Evolutionary conservation across 2,329 filamentous ascomycete species (phyloP).

Genomic region (Arthrinium phaeospermum): DNA sequence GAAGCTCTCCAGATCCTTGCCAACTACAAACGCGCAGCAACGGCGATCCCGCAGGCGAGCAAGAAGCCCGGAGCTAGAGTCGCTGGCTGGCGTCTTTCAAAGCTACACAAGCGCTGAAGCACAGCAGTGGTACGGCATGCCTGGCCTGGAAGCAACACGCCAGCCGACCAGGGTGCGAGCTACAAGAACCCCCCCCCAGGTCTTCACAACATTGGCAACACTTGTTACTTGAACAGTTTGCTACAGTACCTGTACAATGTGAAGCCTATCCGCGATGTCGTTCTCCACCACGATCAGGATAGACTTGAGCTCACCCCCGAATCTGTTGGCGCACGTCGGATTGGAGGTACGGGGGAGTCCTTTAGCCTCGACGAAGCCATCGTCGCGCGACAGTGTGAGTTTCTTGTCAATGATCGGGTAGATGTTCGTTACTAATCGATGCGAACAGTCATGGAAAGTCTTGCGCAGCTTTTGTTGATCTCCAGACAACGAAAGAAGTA

Average conservation of each 20-base stretch:
- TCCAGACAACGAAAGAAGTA: slow-evolving; percentile 66
- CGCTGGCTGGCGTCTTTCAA: slow-evolving; percentile 27
- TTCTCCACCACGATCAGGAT: slow-evolving; percentile 70
- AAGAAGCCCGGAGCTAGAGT: slow-evolving; percentile 33
- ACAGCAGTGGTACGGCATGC: slow-evolving; percentile 20
- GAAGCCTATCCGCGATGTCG: slow-evolving; percentile 78
- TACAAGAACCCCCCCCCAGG: slow-evolving; percentile 75
- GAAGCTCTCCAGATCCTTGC: slow-evolving; percentile 30
- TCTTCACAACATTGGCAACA: slow-evolving; percentile 93
- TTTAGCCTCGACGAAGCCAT: slow-evolving; percentile 63
- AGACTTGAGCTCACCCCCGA: slow-evolving; percentile 70
- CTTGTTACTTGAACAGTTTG: slow-evolving; percentile 96
- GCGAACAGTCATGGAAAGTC: slow-evolving; percentile 71
- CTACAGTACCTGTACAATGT: slow-evolving; percentile 95
- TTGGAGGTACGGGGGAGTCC: slow-evolving; percentile 69
- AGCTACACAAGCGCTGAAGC: background rate
- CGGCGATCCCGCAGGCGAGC: slow-evolving; percentile 12
- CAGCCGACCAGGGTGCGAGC: slow-evolving; percentile 24
- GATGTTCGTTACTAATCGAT: background rate
- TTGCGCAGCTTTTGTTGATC: slow-evolving; percentile 69
- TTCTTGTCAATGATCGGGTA: background rate
- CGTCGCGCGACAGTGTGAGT: slow-evolving; percentile 76
- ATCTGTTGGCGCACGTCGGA: slow-evolving; percentile 68
- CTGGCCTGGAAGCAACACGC: slow-evolving; percentile 21
- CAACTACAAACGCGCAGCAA: slow-evolving; percentile 30